phyloP scores from a whole-genome alignment of 2,329 filamentous ascomycete genomes.

The Zymoseptoria pseudotritici region DNA sequence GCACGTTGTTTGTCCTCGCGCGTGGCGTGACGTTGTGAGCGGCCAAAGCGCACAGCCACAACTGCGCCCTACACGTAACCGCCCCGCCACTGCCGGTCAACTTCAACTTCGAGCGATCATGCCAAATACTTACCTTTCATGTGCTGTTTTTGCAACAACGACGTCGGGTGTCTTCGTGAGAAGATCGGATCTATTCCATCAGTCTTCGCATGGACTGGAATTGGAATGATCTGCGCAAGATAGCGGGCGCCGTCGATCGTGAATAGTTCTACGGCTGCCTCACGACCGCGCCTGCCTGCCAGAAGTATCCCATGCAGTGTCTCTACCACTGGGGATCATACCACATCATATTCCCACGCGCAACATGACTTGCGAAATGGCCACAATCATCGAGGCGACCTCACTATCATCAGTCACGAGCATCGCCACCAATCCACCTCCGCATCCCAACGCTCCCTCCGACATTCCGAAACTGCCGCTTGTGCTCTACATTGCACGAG shows the following conservation, averaged over 20 bases:
- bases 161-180: background rate
- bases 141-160: too few species aligned
- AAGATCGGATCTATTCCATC: background rate
- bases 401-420: constrained; percentile 73
- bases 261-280: background rate
- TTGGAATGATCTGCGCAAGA: background rate
- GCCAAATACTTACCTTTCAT: background rate
- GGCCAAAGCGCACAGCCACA: background rate
- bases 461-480: constrained; percentile 63
- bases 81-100: background rate
- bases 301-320: too few species aligned
- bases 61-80: background rate
- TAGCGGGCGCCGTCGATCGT: background rate
- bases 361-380: constrained; percentile 21
- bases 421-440: constrained; percentile 78
- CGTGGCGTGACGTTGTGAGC: too few species aligned
- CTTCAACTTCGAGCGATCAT: background rate
- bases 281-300: too few species aligned
- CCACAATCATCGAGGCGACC: constrained; percentile 60
- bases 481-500: constrained; percentile 83
- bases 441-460: constrained; percentile 71
- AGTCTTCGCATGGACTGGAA: background rate
- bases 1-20: too few species aligned
- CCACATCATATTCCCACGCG: background rate
- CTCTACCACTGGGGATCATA: too few species aligned